Conservation (phyloP, 306 rosid species). For the Begonia fuchsioides region DNA sequence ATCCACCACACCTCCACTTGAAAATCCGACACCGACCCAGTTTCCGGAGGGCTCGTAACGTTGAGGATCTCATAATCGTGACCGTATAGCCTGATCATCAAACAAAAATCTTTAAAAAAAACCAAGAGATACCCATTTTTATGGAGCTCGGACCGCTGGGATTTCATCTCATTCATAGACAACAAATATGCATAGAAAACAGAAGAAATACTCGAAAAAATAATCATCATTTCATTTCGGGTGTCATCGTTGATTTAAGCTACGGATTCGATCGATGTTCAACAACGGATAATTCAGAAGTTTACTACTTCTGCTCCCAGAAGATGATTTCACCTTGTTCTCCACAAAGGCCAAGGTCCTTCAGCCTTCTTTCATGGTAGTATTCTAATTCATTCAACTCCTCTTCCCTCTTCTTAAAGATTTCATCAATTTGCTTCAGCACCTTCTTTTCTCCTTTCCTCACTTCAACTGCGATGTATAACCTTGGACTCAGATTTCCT, state of each 20-base stretch:
- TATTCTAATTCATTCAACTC: constrained; percentile 56
- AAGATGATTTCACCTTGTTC: constrained; percentile 71
- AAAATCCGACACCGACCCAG: no score
- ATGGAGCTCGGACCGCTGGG: no score
- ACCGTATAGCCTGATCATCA: not conserved
- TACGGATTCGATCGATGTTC: no score
- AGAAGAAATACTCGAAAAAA: not conserved
- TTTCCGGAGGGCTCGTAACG: no score
- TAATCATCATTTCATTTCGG: no score
- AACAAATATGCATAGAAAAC: not conserved
- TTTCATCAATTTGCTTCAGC: constrained; percentile 57
- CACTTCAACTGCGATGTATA: constrained; percentile 68
- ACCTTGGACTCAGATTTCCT: constrained; percentile 44
- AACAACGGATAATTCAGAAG: not conserved
- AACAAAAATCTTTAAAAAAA: not conserved
- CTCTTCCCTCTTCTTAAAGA: constrained; percentile 50
- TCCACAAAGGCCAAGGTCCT: constrained; percentile 93
- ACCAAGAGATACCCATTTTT: not conserved
- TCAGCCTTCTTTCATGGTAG: constrained; percentile 88
- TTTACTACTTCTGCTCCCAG: constrained; percentile 35
- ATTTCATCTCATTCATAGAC: no score
- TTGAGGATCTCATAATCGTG: no score
- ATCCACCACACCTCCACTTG: no score
- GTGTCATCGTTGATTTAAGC: no score
- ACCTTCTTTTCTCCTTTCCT: constrained; percentile 79